phyloP scores from a whole-genome alignment of 305 asterid genomes.

The Fraxinus platypoda region DNA sequence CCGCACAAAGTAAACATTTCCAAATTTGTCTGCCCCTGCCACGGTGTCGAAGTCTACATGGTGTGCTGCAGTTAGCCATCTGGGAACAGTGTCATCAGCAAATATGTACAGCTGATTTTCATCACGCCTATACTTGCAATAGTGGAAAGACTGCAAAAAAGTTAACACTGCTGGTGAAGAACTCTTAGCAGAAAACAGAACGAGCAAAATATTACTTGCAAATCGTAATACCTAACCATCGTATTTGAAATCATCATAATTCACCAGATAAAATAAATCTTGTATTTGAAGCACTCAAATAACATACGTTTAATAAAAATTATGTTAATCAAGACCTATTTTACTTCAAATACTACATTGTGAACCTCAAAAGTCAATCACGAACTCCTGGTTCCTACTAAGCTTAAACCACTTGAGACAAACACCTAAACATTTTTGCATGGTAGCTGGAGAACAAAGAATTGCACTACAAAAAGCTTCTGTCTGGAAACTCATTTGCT shows the following conservation, averaged over 20 bases:
- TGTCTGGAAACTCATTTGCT: not conserved
- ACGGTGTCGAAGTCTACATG: conserved; percentile 94
- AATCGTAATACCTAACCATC: not conserved
- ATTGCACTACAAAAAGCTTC: conserved; percentile 12
- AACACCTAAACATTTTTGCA: not conserved
- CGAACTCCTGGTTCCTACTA: not conserved
- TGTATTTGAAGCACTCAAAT: not conserved
- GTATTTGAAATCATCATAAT: conserved; percentile 1
- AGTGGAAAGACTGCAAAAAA: conserved; percentile 85
- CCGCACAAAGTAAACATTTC: conserved; percentile 88
- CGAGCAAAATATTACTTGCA: not conserved
- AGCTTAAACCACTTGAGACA: conserved; percentile 5
- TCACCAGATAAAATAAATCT: not conserved
- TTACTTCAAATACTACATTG: not conserved
- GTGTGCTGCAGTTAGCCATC: conserved; percentile 92
- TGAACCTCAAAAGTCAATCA: not conserved
- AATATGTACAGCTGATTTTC: conserved; percentile 98
- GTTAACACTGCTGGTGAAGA: conserved; percentile 12
- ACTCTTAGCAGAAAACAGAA: not conserved
- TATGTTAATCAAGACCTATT: not conserved
- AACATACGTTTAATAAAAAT: not conserved
- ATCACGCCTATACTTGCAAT: conserved; percentile 96
- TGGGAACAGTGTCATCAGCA: conserved; percentile 98
- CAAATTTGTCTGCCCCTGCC: conserved; percentile 98
- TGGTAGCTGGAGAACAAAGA: not conserved